These are phyloP conservation scores for Rhodomyrtus tomentosa DNA, from an alignment of 345 rosid species.

Conservation along the genomic window DNA sequence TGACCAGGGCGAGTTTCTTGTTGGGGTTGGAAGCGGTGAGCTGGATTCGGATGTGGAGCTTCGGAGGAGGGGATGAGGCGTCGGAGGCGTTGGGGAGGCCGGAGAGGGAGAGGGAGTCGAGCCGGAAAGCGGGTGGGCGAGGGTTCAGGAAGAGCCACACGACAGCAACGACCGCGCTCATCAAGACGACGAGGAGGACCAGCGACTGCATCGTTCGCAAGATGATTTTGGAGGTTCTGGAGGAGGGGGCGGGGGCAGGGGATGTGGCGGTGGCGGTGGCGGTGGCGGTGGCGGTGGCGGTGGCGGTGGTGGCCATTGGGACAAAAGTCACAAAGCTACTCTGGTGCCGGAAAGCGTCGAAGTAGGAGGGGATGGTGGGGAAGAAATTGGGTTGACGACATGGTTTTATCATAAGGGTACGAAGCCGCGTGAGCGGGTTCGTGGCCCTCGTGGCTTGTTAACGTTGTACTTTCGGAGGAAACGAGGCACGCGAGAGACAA, in stretches of 20 bases:
- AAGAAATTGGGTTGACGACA: not conserved
- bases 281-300: not conserved
- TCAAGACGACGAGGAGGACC: not conserved
- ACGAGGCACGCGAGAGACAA: not conserved
- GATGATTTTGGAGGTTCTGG: not conserved
- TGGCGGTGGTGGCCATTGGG: not conserved
- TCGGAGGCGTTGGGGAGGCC: not conserved
- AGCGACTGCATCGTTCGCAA: not conserved
- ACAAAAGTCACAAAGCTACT: not conserved
- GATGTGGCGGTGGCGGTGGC: accelerated
- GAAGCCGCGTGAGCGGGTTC: not conserved
- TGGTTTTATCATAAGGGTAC: not conserved
- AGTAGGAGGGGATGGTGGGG: not conserved
- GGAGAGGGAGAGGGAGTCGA: not conserved
- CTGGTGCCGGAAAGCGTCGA: not conserved
- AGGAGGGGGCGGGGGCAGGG: not conserved
- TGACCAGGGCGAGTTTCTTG: not conserved
- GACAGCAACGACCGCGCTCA: not conserved
- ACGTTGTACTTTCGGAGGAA: not conserved
- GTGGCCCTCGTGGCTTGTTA: not conserved
- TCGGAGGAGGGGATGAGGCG: not conserved
- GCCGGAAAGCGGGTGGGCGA: not conserved
- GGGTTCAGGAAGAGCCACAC: not conserved
- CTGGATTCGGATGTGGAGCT: not conserved
- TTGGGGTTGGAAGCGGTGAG: not conserved